These are phyloP conservation scores for Quercus alba DNA, from an alignment of 306 rosid genomes.

Conservation along the genomic window DNA sequence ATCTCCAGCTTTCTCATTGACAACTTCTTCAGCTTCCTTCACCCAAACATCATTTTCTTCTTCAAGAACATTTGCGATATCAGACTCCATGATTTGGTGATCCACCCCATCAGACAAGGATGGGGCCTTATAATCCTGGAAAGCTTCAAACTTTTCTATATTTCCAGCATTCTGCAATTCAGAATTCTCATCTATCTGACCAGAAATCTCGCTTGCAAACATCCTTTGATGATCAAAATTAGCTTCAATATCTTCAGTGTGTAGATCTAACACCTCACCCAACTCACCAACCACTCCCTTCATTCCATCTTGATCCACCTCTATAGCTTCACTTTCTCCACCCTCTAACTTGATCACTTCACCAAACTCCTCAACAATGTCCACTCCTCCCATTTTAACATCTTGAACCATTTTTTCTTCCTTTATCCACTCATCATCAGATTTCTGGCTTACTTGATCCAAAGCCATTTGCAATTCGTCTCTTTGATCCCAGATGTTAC, in stretches of 20 bases:
- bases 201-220: background rate
- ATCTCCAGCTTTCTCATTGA: background rate
- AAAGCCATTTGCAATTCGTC: background rate
- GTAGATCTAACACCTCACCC: constrained; percentile 9
- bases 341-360: background rate
- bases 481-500: background rate
- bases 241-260: constrained; percentile 14
- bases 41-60: background rate
- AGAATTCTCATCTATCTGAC: background rate
- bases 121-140: background rate
- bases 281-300: background rate
- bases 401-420: constrained; percentile 14
- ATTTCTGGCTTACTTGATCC: background rate
- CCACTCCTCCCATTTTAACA: background rate
- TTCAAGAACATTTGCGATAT: background rate
- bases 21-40: constrained; percentile 5
- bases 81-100: background rate
- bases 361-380: background rate
- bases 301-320: constrained; percentile 7
- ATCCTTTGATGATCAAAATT: background rate
- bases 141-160: constrained; percentile 15
- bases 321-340: constrained; percentile 15
- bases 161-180: background rate
- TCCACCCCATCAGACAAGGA: background rate
- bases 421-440: background rate